phyloP scores from a whole-genome alignment of 371 early-diverging fungal genomes.

The Smittium culicis region DNA sequence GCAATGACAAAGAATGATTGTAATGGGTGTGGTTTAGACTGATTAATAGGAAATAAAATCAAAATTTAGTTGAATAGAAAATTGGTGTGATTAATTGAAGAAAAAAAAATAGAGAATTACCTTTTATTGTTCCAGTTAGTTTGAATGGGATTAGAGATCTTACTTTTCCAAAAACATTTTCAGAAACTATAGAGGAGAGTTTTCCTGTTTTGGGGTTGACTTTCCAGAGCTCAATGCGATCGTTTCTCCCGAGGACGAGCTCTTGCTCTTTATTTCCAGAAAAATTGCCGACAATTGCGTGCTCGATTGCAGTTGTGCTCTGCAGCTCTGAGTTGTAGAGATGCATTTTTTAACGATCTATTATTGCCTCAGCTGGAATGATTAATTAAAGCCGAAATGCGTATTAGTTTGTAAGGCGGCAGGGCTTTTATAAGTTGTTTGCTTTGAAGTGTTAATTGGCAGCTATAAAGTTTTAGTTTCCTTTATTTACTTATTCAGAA shows the following conservation, averaged over 20 bases:
- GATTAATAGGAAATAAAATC: background rate
- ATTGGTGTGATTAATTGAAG: background rate
- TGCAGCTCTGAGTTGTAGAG: conserved; percentile 84
- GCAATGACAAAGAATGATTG: too few species aligned
- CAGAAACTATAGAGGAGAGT: conserved; percentile 50
- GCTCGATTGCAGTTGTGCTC: conserved; percentile 59
- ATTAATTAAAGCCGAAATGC: background rate
- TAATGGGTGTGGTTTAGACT: too few species aligned
- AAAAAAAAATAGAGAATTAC: conserved; percentile 18
- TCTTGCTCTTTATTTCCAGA: conserved; percentile 85
- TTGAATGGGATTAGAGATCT: conserved; percentile 73
- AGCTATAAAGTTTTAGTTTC: too few species aligned
- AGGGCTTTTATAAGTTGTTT: too few species aligned
- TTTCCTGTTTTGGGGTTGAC: conserved; percentile 73
- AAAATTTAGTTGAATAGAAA: background rate
- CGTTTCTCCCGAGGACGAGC: conserved; percentile 66
- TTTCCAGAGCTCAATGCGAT: conserved; percentile 64
- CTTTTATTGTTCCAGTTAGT: conserved; percentile 50
- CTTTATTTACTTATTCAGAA: too few species aligned
- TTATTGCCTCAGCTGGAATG: too few species aligned
- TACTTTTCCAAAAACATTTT: conserved; percentile 76
- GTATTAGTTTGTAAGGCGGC: too few species aligned
- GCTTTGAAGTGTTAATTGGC: too few species aligned
- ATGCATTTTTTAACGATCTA: too few species aligned
- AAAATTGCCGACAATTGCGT: conserved; percentile 81